phyloP scores from a whole-genome alignment of 2,329 filamentous ascomycete species.

The Pezicula radicicola region DNA sequence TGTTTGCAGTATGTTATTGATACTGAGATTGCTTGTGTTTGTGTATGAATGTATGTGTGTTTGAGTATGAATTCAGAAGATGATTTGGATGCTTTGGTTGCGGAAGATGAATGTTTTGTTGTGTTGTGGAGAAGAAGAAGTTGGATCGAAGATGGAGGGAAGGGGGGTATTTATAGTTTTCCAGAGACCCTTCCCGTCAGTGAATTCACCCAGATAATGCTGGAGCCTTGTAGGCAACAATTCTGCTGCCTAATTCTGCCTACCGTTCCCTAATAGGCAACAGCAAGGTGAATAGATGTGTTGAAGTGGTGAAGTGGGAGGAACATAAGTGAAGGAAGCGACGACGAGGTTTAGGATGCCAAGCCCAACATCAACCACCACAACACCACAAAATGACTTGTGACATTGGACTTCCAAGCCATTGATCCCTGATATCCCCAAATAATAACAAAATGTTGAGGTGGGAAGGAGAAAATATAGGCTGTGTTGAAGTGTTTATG shows the following conservation, averaged over 20 bases:
- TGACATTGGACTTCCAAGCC: neutral
- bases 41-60: neutral
- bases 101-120: neutral
- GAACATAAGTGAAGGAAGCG: neutral
- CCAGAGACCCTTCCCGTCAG: neutral
- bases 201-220: neutral
- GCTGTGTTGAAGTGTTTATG: neutral
- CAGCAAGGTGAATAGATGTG: neutral
- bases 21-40: neutral
- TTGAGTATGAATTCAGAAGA: neutral
- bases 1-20: neutral
- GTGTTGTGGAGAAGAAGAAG: neutral
- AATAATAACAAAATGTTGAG: neutral
- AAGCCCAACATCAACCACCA: too few relatives aligned
- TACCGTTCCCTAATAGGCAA: neutral
- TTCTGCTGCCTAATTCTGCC: neutral
- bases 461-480: neutral
- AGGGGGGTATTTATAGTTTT: neutral
- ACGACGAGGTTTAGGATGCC: too few relatives aligned
- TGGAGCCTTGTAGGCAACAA: neutral
- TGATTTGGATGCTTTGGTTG: neutral
- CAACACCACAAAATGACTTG: too few relatives aligned
- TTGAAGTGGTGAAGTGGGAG: neutral
- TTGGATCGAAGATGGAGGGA: neutral
- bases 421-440: neutral